These are phyloP conservation scores for Metschnikowia orientalis DNA, from an alignment of 805 yeast genomes.

Conservation along the genomic window DNA sequence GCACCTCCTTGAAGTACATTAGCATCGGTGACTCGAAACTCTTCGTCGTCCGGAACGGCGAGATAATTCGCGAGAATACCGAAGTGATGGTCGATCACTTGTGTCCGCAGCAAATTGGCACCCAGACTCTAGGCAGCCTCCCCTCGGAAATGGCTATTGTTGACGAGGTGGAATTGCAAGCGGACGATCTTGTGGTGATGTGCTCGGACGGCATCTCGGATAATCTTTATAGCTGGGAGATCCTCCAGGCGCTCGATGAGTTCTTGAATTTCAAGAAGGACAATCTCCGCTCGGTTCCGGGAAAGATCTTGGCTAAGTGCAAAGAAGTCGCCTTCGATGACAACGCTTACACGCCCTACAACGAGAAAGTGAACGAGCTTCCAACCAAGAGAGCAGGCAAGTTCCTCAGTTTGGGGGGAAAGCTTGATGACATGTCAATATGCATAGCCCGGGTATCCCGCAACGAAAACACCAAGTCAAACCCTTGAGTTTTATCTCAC, in stretches of 20 bases:
- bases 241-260: constrained; percentile 34
- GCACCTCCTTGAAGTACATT: constrained; percentile 42
- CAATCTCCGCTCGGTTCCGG: constrained; percentile 37
- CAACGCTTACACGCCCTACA: constrained; percentile 50
- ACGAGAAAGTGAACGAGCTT: constrained; percentile 45
- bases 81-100: constrained; percentile 44
- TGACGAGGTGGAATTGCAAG: constrained; percentile 35
- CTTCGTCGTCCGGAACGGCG: constrained; percentile 45
- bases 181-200: constrained; percentile 41
- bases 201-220: constrained; percentile 55
- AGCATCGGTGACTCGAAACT: constrained; percentile 52
- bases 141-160: constrained; percentile 50
- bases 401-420: constrained; percentile 45
- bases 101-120: constrained; percentile 55
- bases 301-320: constrained; percentile 37
- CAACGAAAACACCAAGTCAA: constrained; percentile 6
- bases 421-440: constrained; percentile 51
- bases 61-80: constrained; percentile 39
- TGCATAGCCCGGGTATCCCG: constrained; percentile 43
- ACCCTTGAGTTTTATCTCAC: too few relatives aligned
- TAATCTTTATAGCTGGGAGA: constrained; percentile 47
- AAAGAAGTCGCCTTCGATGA: constrained; percentile 51
- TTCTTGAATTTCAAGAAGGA: constrained; percentile 25
- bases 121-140: constrained; percentile 37
- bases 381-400: constrained; percentile 29